Evolutionary conservation across 441 rosid species (phyloP), one percentile per base, ranked within the genome.

Genomic region (Pelargonium fulgidum): DNA sequence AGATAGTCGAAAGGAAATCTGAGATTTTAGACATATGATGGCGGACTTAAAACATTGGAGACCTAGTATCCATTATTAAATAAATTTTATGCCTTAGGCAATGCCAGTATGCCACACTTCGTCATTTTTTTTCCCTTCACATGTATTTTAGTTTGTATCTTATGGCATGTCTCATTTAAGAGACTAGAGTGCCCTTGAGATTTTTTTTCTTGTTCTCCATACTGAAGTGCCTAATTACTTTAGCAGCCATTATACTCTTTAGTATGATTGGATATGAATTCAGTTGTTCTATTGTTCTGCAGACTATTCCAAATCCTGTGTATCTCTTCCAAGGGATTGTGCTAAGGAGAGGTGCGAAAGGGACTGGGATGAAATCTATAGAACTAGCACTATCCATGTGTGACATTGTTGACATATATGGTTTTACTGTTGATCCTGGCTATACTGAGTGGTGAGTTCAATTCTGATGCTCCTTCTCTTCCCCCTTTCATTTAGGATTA

Each of bases 341-440:
- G 66, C 76, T 92, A 67, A 91, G 98, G 22, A 87, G 96, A 86
- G 99, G 97, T 70, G 99, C 99, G 73, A 94, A 94, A 85, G 99
- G 99, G 81, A 94, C 99, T 9, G 99, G 98, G 70, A 89, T 94
- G 97, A 94, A 94, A 78, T 88, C 99, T 56, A 77, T 94, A 71
- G 99, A 94, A 80, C 86, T 92, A 20, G 99, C 98, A 61, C 91
- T 94, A 70, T 94, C 99, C 66, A 90, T 94, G 96, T 94, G 99
- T 1, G 99, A 92, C 81, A 84, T 85, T 68, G 96, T 94, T 9
- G 90, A 92, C 79, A 92, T 92, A 75, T 94, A 94, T 76, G 99
- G 99, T 73, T 94, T 94, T 81, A 94, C 98, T 6, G 99, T 94
- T 26, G 99, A 94, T 85, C 99, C 99, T 68, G 99, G 99, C 78